Evolutionary conservation across 2,329 filamentous ascomycete genomes (phyloP).

Genomic region (Neopestalotiopsis sp.): DNA sequence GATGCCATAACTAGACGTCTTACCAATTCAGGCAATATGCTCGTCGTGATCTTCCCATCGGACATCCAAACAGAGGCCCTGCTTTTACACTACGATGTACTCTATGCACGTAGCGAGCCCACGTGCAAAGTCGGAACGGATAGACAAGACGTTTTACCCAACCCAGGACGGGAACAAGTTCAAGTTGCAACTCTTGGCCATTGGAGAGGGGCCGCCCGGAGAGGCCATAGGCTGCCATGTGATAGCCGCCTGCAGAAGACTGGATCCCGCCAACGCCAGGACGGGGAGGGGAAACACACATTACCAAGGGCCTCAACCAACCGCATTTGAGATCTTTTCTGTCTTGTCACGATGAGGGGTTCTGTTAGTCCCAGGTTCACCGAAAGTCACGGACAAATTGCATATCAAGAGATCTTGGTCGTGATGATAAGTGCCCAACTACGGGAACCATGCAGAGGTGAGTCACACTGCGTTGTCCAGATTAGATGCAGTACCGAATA

Average conservation of each 20-base stretch:
- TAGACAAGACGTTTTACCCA: constrained; percentile 4
- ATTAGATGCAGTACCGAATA: neutral
- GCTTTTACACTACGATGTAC: neutral
- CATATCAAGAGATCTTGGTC: neutral
- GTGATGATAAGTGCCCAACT: constrained; percentile 7
- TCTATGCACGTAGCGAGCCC: neutral
- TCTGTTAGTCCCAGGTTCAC: neutral
- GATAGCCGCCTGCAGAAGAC: constrained; percentile 11
- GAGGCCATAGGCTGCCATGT: constrained; percentile 5
- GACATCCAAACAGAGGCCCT: neutral
- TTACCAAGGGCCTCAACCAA: neutral
- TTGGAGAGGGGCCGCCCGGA: neutral
- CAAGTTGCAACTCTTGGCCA: neutral
- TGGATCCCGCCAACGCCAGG: constrained; percentile 2
- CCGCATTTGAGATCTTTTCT: neutral
- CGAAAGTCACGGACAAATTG: constrained; percentile 7
- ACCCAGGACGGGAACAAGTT: neutral
- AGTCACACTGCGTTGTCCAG: constrained; percentile 16
- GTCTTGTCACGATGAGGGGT: neutral
- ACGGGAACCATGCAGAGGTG: neutral
- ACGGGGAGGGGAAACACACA: neutral
- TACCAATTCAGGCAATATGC: constrained; percentile 14
- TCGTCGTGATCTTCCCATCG: neutral
- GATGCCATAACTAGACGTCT: neutral
- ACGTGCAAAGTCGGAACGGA: neutral